A percentile compares a stretch with the other conserved stretches of the same genome.
These are phyloP conservation scores for Pigoraptor vietnamica DNA, from an alignment of 78 protist genomes.

Conservation along the genomic window DNA sequence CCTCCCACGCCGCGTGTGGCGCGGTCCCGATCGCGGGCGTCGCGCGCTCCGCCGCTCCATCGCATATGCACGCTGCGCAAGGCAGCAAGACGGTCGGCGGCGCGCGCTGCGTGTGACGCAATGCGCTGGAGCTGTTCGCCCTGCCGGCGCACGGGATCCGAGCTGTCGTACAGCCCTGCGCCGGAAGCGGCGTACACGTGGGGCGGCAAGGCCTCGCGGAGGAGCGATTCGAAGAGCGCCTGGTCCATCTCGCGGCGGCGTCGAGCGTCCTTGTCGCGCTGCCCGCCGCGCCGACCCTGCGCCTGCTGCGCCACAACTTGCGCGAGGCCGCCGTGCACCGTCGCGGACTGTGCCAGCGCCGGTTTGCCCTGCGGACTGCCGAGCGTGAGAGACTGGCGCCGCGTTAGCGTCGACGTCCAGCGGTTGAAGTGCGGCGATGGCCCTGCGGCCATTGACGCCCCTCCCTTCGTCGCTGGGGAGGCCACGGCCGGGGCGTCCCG, in stretches of 20 bases:
- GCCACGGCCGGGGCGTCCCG: background rate
- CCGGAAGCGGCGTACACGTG: background rate
- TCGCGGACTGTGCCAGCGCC: background rate
- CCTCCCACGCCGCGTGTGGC: too few species aligned
- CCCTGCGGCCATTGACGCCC: background rate
- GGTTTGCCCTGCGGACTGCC: background rate
- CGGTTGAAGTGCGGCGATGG: background rate
- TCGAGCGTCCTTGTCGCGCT: background rate
- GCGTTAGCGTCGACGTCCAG: background rate
- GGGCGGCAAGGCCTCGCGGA: background rate
- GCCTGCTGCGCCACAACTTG: background rate
- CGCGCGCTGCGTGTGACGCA: background rate
- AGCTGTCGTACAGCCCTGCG: background rate
- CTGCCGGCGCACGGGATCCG: background rate
- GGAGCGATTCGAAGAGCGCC: background rate
- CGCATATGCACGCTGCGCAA: background rate
- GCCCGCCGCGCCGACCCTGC: background rate
- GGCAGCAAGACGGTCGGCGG: background rate
- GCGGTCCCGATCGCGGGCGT: too few species aligned
- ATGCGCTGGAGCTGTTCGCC: background rate
- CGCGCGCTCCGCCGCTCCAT: background rate
- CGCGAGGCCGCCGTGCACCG: background rate
- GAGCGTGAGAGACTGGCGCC: background rate
- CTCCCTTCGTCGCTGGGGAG: background rate
- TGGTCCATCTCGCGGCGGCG: background rate